Percentiles rank a stretch among this genome's conserved stretches.
Evolutionary conservation across 805 yeast genomes (phyloP).

Genomic region (Starmerella stigmatis): DNA sequence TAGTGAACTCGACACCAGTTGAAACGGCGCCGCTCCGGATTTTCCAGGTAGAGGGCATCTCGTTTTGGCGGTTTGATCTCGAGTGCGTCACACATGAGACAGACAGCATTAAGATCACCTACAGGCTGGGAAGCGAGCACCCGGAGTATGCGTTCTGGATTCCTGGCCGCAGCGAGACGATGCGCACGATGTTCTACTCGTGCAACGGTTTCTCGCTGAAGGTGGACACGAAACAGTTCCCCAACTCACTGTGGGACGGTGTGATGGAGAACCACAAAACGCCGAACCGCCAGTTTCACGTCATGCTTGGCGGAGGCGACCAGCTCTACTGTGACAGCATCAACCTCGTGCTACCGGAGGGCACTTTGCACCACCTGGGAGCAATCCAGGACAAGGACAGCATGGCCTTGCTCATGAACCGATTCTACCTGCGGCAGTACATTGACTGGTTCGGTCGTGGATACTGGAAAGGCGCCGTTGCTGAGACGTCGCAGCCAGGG

Average conservation of each 20-base stretch:
- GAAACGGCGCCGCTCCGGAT: constrained; percentile 39
- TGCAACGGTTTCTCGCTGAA: constrained; percentile 83
- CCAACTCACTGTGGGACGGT: constrained; percentile 78
- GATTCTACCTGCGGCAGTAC: constrained; percentile 64
- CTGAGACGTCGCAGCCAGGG: constrained; percentile 54
- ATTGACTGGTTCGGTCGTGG: constrained; percentile 86
- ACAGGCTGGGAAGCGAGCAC: constrained; percentile 42
- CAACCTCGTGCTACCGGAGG: constrained; percentile 38
- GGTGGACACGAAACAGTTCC: constrained; percentile 55
- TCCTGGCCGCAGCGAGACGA: constrained; percentile 53
- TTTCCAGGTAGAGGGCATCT: constrained; percentile 32
- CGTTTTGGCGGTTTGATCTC: constrained; percentile 59
- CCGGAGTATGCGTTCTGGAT: constrained; percentile 54
- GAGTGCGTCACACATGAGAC: constrained; percentile 37
- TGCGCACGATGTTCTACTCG: constrained; percentile 74
- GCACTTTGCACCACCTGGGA: constrained; percentile 10
- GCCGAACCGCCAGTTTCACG: constrained; percentile 58
- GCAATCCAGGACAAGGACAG: constrained; percentile 52
- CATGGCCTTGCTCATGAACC: constrained; percentile 41
- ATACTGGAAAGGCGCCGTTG: constrained; percentile 60
- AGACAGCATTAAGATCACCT: constrained; percentile 52
- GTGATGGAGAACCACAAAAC: constrained; percentile 57
- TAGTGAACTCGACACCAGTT: constrained; percentile 19
- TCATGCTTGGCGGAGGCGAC: constrained; percentile 96
- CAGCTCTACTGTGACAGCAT: constrained; percentile 84